Evolutionary conservation across 306 rosid genomes (phyloP), one percentile per base, ranked within the genome.

Genomic region (Casuarina cunninghamiana): DNA sequence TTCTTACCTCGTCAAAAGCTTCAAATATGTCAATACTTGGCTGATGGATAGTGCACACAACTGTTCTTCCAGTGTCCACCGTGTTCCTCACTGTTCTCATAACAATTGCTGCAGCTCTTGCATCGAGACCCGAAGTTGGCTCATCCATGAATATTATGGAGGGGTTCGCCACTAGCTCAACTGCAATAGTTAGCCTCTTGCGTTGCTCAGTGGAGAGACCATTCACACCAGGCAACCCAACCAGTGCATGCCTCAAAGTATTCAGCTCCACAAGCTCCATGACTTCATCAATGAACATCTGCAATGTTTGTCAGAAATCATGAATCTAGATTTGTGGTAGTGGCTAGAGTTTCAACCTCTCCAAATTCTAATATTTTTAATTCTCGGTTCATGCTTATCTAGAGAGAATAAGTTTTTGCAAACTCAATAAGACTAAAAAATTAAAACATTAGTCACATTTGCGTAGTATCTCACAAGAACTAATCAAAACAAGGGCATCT

Each of bases 51-150:
- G 98, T 94, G 86, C 98, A 94, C 75, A 91, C 97, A 32, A 94
- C 96, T 11, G 97, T 93, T 83, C 98, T 77, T 21, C 98, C 97
- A 0, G 98, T 93, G 88, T 93, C 97, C 53, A 94, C 98, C 0
- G 97, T 94, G 83, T 90, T 94, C 71, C 98, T 88, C 5, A 94
- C 93, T 0, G 98, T 91, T 79, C 97, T 87, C 98, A 91, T 91
- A 2, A 94, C 98, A 73, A 91, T 90, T 3, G 98, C 98, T 4
- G 98, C 98, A 2, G 97, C 98, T 83, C 98, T 85, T 51, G 98
- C 98, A 82, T 94, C 98, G 45, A 94, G 89, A 5, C 98, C 98
- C 8, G 98, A 94, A 55, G 98, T 94, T 63, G 98, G 98, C 79
- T 94, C 97, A 41, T 91, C 97, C 98, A 94, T 94, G 84, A 94